These are phyloP conservation scores for Scedosporium minutisporum DNA, from an alignment of 2,329 filamentous ascomycete genomes.

Conservation along the genomic window DNA sequence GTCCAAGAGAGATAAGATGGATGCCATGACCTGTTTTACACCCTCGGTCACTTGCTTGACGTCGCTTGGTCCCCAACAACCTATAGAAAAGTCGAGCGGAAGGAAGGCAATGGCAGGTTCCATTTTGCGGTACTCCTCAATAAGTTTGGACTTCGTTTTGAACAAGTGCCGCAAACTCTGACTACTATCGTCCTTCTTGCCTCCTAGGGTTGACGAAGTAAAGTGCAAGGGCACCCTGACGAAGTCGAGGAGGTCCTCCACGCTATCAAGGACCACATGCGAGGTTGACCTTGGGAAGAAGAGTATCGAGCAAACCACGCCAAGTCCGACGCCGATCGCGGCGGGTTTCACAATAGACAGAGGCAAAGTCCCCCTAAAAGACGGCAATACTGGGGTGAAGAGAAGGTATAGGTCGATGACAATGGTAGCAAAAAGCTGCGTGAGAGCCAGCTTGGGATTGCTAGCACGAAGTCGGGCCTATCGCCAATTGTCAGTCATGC, in stretches of 20 bases:
- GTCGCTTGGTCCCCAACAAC: conserved; percentile 34
- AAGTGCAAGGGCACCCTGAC: conserved; percentile 21
- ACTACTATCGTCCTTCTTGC: conserved; percentile 15
- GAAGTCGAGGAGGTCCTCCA: conserved; percentile 15
- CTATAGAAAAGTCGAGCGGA: conserved; percentile 34
- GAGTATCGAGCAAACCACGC: conserved; percentile 30
- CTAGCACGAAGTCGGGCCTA: conserved; percentile 29
- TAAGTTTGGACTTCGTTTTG: conserved; percentile 16
- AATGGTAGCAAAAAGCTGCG: conserved; percentile 37
- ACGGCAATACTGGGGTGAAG: conserved; percentile 29
- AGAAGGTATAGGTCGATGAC: conserved; percentile 34
- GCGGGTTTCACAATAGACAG: conserved; percentile 32
- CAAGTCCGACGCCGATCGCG: conserved; percentile 34
- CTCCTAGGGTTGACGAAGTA: conserved; percentile 21
- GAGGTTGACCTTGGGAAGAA: conserved; percentile 42
- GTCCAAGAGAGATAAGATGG: conserved; percentile 28
- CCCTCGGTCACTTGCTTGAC: conserved; percentile 26
- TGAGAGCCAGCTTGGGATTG: conserved; percentile 33
- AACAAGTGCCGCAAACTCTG: conserved; percentile 20
- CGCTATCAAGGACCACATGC: conserved; percentile 19
- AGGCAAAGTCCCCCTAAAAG: conserved; percentile 28
- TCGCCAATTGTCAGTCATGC: conserved; percentile 9
- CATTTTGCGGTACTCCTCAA: conserved; percentile 26
- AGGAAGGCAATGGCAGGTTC: conserved; percentile 31
- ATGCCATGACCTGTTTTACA: conserved; percentile 24